Evolutionary conservation across 495 filamentous ascomycete genomes (phyloP).

Genomic region (Pyrenopolyporus hunteri): DNA sequence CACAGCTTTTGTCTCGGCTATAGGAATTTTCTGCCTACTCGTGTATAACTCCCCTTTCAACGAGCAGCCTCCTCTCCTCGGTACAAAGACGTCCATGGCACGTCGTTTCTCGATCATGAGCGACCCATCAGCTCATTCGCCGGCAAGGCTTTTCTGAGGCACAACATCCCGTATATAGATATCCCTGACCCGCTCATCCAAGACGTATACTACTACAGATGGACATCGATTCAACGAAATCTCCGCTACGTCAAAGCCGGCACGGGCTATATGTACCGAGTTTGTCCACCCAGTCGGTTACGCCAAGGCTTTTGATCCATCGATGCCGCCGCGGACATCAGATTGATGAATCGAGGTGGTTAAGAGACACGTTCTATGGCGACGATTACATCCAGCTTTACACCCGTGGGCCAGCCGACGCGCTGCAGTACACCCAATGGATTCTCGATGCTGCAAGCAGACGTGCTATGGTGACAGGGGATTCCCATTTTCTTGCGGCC

Average conservation of each 20-base stretch:
- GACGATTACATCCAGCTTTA: slow-evolving; percentile 53
- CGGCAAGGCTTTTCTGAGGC: slow-evolving; percentile 40
- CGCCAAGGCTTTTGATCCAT: slow-evolving; percentile 47
- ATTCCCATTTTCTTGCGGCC: slow-evolving; percentile 43
- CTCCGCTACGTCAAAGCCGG: slow-evolving; percentile 49
- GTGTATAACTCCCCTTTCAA: slow-evolving; percentile 2
- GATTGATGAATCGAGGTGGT: slow-evolving; percentile 54
- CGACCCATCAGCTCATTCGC: slow-evolving; percentile 42
- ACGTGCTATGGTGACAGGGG: slow-evolving; percentile 49
- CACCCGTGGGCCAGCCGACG: slow-evolving; percentile 50
- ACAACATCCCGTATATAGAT: slow-evolving; percentile 58
- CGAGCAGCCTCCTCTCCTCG: not conserved
- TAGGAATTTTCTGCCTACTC: slow-evolving; percentile 24
- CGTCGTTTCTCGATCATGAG: slow-evolving; percentile 44
- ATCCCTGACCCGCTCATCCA: slow-evolving; percentile 50
- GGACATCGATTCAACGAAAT: slow-evolving; percentile 50
- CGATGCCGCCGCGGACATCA: slow-evolving; percentile 53
- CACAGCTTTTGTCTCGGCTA: slow-evolving; percentile 14
- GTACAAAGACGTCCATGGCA: slow-evolving; percentile 13
- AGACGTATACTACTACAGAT: slow-evolving; percentile 56
- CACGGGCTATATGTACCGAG: slow-evolving; percentile 53
- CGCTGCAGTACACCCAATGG: slow-evolving; percentile 53
- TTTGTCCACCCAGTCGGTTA: slow-evolving; percentile 52
- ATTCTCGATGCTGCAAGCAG: slow-evolving; percentile 49
- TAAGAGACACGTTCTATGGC: slow-evolving; percentile 47